Conservation (phyloP, 345 rosid genomes). For the Camelina laxa region DNA sequence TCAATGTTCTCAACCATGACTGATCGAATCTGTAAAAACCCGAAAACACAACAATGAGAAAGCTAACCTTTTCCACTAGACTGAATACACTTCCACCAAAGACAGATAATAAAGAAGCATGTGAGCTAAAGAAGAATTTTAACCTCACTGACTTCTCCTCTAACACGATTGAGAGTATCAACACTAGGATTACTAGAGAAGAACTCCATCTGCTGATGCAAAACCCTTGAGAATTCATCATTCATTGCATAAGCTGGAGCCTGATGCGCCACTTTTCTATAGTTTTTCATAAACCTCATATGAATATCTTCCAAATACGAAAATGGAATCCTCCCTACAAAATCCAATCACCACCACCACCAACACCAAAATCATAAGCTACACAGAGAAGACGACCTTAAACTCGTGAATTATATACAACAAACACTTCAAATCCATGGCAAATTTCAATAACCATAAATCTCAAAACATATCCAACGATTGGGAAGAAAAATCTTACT, state of each 20-base stretch:
- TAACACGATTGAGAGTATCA: constrained; percentile 87
- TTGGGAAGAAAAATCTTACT: constrained; percentile 34
- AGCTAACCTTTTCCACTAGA: neutral
- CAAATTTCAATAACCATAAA: constrained; percentile 18
- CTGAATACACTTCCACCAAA: neutral
- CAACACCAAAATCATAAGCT: neutral
- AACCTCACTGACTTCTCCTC: constrained; percentile 96
- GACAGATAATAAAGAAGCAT: neutral
- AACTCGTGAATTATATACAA: neutral
- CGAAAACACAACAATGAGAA: constrained; percentile 2
- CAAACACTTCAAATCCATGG: neutral
- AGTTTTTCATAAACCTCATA: constrained; percentile 98
- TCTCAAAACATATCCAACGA: neutral
- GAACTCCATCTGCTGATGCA: constrained; percentile 99
- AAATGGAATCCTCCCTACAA: constrained; percentile 93
- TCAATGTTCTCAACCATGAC: constrained; percentile 97
- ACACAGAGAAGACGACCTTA: neutral
- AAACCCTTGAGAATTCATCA: constrained; percentile 97
- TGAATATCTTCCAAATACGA: constrained; percentile 95
- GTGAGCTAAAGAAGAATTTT: constrained; percentile 32
- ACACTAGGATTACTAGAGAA: constrained; percentile 92
- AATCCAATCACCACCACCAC: constrained; percentile 27
- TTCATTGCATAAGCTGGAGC: constrained; percentile 98
- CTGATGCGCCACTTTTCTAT: constrained; percentile 74
- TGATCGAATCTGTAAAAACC: constrained; percentile 68